phyloP scores from a whole-genome alignment of 164 flowering plant species.

The Vitis amurensis region DNA sequence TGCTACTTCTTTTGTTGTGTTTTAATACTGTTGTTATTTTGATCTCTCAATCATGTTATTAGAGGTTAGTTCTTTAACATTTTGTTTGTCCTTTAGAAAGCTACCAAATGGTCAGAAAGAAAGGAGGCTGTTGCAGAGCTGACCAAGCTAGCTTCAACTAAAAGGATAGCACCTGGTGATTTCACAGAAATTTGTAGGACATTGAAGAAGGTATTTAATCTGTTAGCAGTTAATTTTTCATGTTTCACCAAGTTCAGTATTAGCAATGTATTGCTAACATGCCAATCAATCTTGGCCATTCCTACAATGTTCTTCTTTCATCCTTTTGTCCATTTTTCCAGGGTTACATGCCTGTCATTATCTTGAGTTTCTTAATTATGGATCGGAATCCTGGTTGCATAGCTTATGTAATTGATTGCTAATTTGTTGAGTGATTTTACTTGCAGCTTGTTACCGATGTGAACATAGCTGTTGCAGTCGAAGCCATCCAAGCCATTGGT shows the following conservation, averaged over 20 bases:
- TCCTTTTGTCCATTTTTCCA: background rate
- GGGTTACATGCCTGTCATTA: no score
- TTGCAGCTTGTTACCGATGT: constrained; percentile 96
- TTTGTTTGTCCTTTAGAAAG: constrained; percentile 62
- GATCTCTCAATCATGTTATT: constrained; percentile 2
- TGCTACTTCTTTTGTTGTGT: background rate
- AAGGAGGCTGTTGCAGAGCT: constrained; percentile 96
- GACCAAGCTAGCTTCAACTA: constrained; percentile 89
- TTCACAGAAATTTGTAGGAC: constrained; percentile 87
- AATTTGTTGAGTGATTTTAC: background rate
- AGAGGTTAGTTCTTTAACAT: background rate
- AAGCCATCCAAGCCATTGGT: constrained; percentile 96
- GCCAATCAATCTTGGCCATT: no score
- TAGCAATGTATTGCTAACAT: no score
- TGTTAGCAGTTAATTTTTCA: background rate
- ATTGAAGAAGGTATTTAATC: constrained; percentile 73
- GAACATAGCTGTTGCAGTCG: constrained; percentile 95
- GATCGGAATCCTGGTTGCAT: background rate
- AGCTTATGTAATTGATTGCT: background rate
- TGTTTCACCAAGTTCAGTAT: background rate
- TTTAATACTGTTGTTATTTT: background rate
- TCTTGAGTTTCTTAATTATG: background rate
- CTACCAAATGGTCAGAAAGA: constrained; percentile 94
- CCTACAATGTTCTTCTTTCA: background rate
- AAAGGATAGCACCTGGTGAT: constrained; percentile 93